Conservation (phyloP, 140 eudicot species). For the Ambrosia hybrid region DNA sequence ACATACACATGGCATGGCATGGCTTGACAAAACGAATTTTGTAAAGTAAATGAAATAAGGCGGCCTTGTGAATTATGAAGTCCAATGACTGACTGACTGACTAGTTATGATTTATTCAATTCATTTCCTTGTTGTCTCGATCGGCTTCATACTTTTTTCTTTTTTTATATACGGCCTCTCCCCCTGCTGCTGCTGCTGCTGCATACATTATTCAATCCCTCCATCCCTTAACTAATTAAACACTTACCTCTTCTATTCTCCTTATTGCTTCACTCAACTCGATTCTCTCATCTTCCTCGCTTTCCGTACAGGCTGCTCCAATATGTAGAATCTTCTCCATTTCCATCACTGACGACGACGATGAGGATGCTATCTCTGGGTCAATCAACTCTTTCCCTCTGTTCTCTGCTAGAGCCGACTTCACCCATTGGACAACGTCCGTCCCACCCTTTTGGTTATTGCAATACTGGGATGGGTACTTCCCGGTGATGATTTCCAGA, state of each 20-base stretch:
- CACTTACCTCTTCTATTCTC: slow-evolving; percentile 60
- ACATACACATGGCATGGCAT: slow-evolving; percentile 12
- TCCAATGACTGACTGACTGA: slow-evolving; percentile 8
- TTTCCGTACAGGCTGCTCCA: slow-evolving; percentile 59
- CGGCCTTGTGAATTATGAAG: slow-evolving; percentile 2
- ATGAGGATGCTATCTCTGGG: slow-evolving; percentile 51
- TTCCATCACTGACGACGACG: slow-evolving; percentile 13
- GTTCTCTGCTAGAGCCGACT: slow-evolving; percentile 49
- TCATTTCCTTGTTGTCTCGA: neutral
- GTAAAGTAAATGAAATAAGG: slow-evolving; percentile 8
- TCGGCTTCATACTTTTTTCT: neutral
- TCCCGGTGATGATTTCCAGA: slow-evolving; percentile 73
- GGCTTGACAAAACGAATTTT: neutral
- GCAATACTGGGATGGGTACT: slow-evolving; percentile 73
- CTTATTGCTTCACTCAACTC: slow-evolving; percentile 53
- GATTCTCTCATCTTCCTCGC: slow-evolving; percentile 45
- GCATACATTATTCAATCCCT: slow-evolving; percentile 38
- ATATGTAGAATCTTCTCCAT: slow-evolving; percentile 64
- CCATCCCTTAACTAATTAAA: slow-evolving; percentile 26
- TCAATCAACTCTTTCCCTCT: slow-evolving; percentile 57
- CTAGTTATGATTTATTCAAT: neutral
- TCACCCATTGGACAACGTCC: slow-evolving; percentile 75
- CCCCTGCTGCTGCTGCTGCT: slow-evolving; percentile 36
- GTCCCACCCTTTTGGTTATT: slow-evolving; percentile 74
- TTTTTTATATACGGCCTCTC: slow-evolving; percentile 27